Conservation (phyloP, 371 early-diverging fungal genomes). For the Zychaea mexicana region DNA sequence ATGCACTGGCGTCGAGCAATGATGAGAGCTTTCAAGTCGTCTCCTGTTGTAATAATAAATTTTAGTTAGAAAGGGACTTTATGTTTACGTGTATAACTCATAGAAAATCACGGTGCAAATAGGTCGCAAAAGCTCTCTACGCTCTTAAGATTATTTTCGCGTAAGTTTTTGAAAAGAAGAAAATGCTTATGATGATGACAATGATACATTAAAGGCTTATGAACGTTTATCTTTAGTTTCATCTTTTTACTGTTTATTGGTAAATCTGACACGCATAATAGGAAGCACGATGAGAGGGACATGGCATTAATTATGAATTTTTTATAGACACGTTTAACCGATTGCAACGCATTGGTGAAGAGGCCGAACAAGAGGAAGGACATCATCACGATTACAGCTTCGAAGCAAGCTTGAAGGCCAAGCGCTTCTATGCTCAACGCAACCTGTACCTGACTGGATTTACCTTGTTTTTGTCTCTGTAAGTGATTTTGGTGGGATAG, state of each 20-base stretch:
- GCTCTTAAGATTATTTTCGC: slow-evolving; percentile 61
- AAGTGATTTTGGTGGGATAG: slow-evolving; percentile 13
- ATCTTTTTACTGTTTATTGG: slow-evolving; percentile 69
- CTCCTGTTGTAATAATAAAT: slow-evolving; percentile 34
- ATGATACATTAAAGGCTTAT: no score
- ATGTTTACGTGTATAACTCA: background rate
- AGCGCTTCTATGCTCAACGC: slow-evolving; percentile 88
- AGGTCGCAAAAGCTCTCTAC: slow-evolving; percentile 52
- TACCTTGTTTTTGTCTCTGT: slow-evolving; percentile 84
- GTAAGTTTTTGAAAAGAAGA: slow-evolving; percentile 56
- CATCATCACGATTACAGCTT: slow-evolving; percentile 44
- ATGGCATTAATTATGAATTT: background rate
- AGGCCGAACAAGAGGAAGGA: slow-evolving; percentile 34
- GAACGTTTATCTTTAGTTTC: slow-evolving; percentile 39
- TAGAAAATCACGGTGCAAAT: background rate
- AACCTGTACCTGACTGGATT: slow-evolving; percentile 90
- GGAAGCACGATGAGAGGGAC: no score
- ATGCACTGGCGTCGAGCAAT: slow-evolving; percentile 59
- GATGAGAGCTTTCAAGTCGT: slow-evolving; percentile 51
- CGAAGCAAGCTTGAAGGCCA: slow-evolving; percentile 68
- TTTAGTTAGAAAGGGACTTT: background rate
- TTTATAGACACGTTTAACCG: slow-evolving; percentile 70
- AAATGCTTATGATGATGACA: no score
- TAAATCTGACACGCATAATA: slow-evolving; percentile 18
- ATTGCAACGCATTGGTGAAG: slow-evolving; percentile 55